These are phyloP conservation scores for Colletotrichum paranaense DNA, from an alignment of 2,329 filamentous ascomycete genomes.

Conservation along the genomic window DNA sequence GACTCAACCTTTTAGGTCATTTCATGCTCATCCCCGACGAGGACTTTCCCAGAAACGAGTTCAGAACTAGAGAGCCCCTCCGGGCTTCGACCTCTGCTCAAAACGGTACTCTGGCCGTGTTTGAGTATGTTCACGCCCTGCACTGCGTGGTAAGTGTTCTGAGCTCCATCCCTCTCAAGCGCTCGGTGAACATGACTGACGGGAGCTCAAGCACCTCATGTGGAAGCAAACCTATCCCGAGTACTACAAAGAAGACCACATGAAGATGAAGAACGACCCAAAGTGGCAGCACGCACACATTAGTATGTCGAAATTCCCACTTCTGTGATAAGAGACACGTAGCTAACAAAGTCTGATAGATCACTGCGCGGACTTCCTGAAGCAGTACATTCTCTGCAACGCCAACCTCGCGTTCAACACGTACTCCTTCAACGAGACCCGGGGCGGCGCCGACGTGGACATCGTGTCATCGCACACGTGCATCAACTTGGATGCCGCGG, in stretches of 20 bases:
- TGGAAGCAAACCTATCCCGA: background rate
- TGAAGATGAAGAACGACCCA: background rate
- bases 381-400: background rate
- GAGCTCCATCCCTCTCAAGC: too few relatives aligned
- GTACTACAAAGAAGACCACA: background rate
- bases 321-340: background rate
- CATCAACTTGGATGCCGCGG: background rate
- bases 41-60: background rate
- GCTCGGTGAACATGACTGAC: background rate
- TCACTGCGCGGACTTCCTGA: background rate
- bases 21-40: background rate
- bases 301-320: background rate
- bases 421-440: background rate
- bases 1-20: too few relatives aligned
- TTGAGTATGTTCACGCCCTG: background rate
- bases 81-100: background rate
- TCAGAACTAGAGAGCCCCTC: background rate
- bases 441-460: background rate
- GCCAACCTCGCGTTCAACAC: background rate
- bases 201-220: background rate
- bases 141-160: background rate
- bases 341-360: background rate
- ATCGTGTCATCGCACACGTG: background rate
- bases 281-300: background rate
- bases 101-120: background rate